A percentile compares a stretch with the other conserved stretches of the same genome.
Conservation (phyloP, 495 filamentous ascomycete genomes). For the Penicillium roqueforti region DNA sequence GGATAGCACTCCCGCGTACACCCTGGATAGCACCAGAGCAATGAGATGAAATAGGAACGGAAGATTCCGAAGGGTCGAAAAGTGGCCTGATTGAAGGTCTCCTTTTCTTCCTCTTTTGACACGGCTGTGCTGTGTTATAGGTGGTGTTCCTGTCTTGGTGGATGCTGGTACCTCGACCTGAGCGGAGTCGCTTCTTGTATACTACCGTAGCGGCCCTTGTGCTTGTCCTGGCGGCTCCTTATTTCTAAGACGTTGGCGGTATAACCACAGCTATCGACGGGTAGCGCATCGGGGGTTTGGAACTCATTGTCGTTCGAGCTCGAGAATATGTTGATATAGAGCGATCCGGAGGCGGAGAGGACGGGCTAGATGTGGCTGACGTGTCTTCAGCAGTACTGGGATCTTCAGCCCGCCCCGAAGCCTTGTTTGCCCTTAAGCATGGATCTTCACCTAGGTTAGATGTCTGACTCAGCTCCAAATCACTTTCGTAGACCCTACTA, state of each 20-base stretch:
- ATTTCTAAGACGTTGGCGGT: slow-evolving; percentile 8
- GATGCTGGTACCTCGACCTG: slow-evolving; percentile 7
- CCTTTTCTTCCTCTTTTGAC: slow-evolving; percentile 9
- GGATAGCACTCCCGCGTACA: slow-evolving; percentile 7
- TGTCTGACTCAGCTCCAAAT: slow-evolving; percentile 7
- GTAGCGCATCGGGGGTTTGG: slow-evolving; percentile 3
- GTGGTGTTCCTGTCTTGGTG: slow-evolving; percentile 4
- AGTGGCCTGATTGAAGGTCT: slow-evolving; percentile 8
- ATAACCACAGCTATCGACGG: slow-evolving; percentile 13
- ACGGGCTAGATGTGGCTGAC: slow-evolving; percentile 1
- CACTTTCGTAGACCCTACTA: slow-evolving; percentile 5
- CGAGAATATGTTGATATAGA: slow-evolving; percentile 2
- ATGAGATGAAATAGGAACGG: slow-evolving; percentile 8
- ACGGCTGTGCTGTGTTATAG: slow-evolving; percentile 7
- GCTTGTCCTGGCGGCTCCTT: slow-evolving; percentile 11
- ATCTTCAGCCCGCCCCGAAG: slow-evolving; percentile 4
- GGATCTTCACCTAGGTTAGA: slow-evolving; percentile 5
- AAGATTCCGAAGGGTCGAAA: slow-evolving; percentile 6
- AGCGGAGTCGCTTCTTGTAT: slow-evolving; percentile 16
- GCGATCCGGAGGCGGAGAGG: not conserved
- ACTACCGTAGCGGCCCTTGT: slow-evolving; percentile 11
- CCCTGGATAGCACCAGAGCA: slow-evolving; percentile 6
- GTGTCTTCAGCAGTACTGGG: slow-evolving; percentile 5
- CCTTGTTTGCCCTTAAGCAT: slow-evolving; percentile 7
- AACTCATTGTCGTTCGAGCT: slow-evolving; percentile 7